Evolutionary conservation across 1,284 basidiomycete species (phyloP).

Genomic region (Paramarasmius palmivorus): DNA sequence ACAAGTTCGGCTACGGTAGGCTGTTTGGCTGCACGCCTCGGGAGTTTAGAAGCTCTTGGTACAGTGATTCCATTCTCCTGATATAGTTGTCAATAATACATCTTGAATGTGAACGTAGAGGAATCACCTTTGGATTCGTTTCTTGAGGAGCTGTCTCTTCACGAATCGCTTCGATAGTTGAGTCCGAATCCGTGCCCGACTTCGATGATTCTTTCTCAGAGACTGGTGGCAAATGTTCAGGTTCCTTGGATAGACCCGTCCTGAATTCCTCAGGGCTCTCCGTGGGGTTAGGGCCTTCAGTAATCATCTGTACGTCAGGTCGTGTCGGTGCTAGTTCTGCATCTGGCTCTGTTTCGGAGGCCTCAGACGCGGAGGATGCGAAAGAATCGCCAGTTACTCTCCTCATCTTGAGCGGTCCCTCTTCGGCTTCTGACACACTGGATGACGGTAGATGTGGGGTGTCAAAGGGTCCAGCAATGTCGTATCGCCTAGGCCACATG

Average conservation of each 20-base stretch:
- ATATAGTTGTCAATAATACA: background rate
- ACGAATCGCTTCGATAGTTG: constrained; percentile 16
- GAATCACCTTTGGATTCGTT: background rate
- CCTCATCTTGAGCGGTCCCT: constrained; percentile 45
- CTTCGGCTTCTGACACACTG: constrained; percentile 79
- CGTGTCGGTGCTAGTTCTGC: constrained; percentile 27
- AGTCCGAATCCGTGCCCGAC: constrained; percentile 17
- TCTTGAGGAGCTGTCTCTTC: constrained; percentile 8
- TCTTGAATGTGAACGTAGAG: too few relatives aligned
- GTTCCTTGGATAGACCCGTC: constrained; percentile 9
- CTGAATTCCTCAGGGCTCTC: constrained; percentile 1
- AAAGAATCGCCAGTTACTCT: constrained; percentile 56
- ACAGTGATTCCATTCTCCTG: constrained; percentile 8
- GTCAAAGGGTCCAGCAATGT: constrained; percentile 51
- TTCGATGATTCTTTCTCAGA: constrained; percentile 10
- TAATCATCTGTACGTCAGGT: constrained; percentile 19
- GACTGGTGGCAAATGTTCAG: background rate
- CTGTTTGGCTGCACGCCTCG: constrained; percentile 58
- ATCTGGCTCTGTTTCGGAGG: constrained; percentile 48
- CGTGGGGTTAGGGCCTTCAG: constrained; percentile 1
- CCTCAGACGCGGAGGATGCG: constrained; percentile 61
- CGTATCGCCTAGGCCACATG: constrained; percentile 67
- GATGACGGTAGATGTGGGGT: constrained; percentile 57
- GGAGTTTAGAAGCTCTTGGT: constrained; percentile 62
- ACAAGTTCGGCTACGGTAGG: constrained; percentile 84